phyloP scores from a whole-genome alignment of 75 land plant genomes.

The Cunninghamia lanceolata region DNA sequence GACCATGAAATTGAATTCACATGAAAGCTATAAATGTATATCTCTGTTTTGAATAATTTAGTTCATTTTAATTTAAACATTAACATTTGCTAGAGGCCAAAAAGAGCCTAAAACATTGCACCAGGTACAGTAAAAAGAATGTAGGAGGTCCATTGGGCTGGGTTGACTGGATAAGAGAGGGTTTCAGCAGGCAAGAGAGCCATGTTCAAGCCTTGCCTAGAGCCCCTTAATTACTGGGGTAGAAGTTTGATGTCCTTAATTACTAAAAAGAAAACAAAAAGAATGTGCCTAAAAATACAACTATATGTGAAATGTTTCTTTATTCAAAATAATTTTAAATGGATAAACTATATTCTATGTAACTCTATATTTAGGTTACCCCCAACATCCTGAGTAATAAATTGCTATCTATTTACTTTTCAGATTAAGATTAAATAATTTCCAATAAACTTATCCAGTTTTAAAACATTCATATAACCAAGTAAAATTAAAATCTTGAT shows the following conservation, averaged over 20 bases:
- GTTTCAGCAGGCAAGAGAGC: background rate
- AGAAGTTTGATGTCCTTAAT: too few relatives aligned
- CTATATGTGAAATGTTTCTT: background rate
- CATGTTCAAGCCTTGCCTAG: background rate
- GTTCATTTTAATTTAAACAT: too few relatives aligned
- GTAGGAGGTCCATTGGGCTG: too few relatives aligned
- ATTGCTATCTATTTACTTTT: background rate
- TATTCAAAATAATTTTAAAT: too few relatives aligned
- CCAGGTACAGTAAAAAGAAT: too few relatives aligned
- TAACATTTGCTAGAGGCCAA: too few relatives aligned
- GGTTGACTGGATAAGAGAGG: too few relatives aligned
- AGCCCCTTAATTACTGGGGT: background rate
- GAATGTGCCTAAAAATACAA: too few relatives aligned
- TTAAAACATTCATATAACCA: background rate
- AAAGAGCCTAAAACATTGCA: too few relatives aligned
- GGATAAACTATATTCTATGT: background rate
- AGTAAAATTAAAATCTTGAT: background rate
- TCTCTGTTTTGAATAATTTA: conserved; percentile 1
- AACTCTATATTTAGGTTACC: background rate
- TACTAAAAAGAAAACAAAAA: background rate
- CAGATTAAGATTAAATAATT: background rate
- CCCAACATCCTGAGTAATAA: background rate
- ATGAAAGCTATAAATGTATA: background rate
- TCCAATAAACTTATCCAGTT: background rate
- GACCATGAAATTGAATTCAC: background rate